These are phyloP conservation scores for Amanita jacksonii DNA, from an alignment of 768 basidiomycete species.

Conservation along the genomic window DNA sequence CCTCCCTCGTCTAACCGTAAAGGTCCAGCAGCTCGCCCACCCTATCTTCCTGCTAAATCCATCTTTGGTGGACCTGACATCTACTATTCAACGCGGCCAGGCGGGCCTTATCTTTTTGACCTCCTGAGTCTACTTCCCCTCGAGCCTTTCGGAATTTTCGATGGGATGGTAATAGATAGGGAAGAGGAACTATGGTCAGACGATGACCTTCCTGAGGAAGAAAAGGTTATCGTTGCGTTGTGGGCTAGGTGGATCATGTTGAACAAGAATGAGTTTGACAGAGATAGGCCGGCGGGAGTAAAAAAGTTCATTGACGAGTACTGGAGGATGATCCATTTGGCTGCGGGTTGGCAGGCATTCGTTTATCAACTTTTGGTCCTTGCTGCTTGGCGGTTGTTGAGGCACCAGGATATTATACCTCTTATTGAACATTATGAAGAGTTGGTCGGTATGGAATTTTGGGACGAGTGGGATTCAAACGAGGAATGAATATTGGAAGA, in stretches of 20 bases:
- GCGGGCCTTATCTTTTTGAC: slow-evolving; percentile 58
- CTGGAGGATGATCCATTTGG: slow-evolving; percentile 57
- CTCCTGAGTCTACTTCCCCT: slow-evolving; percentile 49
- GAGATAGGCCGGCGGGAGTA: slow-evolving; percentile 26
- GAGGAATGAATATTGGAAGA: too few relatives aligned
- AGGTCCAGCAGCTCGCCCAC: slow-evolving; percentile 40
- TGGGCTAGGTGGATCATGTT: slow-evolving; percentile 71
- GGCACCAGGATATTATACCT: slow-evolving; percentile 36
- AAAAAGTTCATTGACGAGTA: slow-evolving; percentile 48
- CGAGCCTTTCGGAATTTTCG: slow-evolving; percentile 53
- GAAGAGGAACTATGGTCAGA: slow-evolving; percentile 72
- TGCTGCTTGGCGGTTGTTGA: slow-evolving; percentile 44
- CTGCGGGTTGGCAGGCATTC: slow-evolving; percentile 59
- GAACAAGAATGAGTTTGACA: slow-evolving; percentile 33
- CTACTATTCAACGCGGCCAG: slow-evolving; percentile 53
- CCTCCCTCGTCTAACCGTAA: slow-evolving; percentile 34
- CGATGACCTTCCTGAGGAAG: slow-evolving; percentile 62
- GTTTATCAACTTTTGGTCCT: slow-evolving; percentile 51
- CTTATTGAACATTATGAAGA: slow-evolving; percentile 47
- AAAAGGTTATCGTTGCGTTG: slow-evolving; percentile 70
- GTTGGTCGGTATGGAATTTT: slow-evolving; percentile 37
- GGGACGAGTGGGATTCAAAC: slow-evolving; percentile 22
- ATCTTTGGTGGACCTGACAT: slow-evolving; percentile 39
- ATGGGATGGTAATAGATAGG: slow-evolving; percentile 60
- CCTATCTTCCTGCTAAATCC: slow-evolving; percentile 42